Percentiles rank a stretch among this genome's conserved stretches.
These are phyloP conservation scores for Synchytrium microbalum DNA, from an alignment of 371 early-diverging fungal species.

Conservation along the genomic window DNA sequence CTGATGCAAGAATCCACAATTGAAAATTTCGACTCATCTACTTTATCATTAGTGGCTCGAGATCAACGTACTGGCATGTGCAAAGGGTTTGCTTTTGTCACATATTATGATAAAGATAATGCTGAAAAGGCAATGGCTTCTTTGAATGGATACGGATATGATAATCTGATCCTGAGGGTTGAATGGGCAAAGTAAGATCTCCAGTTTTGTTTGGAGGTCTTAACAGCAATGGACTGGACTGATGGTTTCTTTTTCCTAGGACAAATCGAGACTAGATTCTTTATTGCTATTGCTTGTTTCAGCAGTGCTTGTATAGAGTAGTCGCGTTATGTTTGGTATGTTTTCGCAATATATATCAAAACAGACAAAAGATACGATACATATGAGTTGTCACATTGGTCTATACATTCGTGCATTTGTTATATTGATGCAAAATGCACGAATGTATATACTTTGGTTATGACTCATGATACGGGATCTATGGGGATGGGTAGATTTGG, in stretches of 20 bases:
- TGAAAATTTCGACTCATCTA: not conserved
- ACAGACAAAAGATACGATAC: no score
- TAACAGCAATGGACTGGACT: not conserved
- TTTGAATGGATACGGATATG: conserved; percentile 89
- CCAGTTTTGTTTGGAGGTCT: not conserved
- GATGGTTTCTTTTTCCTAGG: not conserved
- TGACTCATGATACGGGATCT: no score
- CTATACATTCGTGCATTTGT: no score
- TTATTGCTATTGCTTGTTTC: not conserved
- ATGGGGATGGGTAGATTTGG: no score
- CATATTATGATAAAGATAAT: conserved; percentile 68
- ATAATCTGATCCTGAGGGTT: conserved; percentile 85
- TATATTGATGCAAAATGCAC: no score
- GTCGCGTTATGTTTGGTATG: no score
- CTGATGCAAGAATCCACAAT: not conserved
- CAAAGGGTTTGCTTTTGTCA: conserved; percentile 95
- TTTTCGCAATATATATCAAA: no score
- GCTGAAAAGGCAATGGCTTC: conserved; percentile 77
- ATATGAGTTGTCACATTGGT: no score
- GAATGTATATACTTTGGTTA: no score
- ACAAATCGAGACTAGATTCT: not conserved
- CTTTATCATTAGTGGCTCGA: conserved; percentile 58
- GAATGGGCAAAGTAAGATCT: conserved; percentile 64
- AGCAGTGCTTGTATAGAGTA: no score
- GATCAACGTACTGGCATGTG: conserved; percentile 79